Base-by-base conservation (phyloP, 2,329 filamentous ascomycete genomes). In the Fonsecaea pugnacius region DNA sequence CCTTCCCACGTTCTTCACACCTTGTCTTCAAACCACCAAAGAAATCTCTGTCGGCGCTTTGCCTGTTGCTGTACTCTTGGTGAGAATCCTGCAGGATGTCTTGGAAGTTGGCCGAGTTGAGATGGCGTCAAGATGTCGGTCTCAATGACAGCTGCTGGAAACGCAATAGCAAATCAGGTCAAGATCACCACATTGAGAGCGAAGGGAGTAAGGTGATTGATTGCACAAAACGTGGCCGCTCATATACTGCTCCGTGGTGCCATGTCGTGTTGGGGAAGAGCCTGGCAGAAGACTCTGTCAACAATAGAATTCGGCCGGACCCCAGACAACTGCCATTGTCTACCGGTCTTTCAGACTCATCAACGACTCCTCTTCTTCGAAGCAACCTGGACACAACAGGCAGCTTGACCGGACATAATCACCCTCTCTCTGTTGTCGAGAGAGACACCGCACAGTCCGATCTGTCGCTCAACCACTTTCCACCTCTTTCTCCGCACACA, bases 71-170 rank as follows among this genome's bases (percentile, higher is more conserved):
- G 43, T 8, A 9, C 10, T 12, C 4, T 10, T 24, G 43, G 43
- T 48, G 9, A 27, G 12, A 48, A 46, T 32, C 16, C 2, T 32
- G 24, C 32, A 50, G 9, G 3, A 69, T 69, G 67, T 67, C 67
- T 21, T 69, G 67, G 67, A 69, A 69, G 54, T 36, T 69, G 27
- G 67, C 65, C 27, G 65, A 69, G 36, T 36, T 69, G 52, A 62
- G 67, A 54, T 69, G 67, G 67, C 65, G 65, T 58, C 65, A 69
- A 33, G 65, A 65, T 51, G 57, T 65, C 12, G 67, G 67, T 12
- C 50, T 69, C 38, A 58, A 65, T 30, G 62, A 65, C 30, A 63
- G 55, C 43, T 36, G n/a, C 24, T 50, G 57, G 58, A 46, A 59
- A 24, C 51, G 63, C 36, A 51, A 63, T 14, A 21, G 18, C 21